Conservation (phyloP, 2,329 filamentous ascomycete species). For the Verticillium longisporum region DNA sequence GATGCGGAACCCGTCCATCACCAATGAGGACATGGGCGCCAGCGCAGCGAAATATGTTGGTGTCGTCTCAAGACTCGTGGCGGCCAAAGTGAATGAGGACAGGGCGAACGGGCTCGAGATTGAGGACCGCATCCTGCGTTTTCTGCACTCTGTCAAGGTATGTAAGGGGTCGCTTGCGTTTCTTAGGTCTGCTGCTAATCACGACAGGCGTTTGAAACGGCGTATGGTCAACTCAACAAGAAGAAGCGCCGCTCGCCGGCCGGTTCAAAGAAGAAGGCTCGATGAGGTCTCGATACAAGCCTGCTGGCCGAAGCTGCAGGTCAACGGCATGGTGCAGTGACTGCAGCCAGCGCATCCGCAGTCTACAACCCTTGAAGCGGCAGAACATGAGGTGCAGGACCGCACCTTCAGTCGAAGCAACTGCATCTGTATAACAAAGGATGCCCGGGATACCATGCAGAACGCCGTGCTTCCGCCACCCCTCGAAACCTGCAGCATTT, state of each 20-base stretch:
- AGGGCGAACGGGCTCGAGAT: not conserved
- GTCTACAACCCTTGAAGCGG: too few relatives aligned
- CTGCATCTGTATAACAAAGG: too few relatives aligned
- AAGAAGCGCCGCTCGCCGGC: not conserved
- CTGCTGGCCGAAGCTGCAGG: too few relatives aligned
- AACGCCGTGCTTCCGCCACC: too few relatives aligned
- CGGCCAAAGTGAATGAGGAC: constrained; percentile 1
- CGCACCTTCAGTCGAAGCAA: too few relatives aligned
- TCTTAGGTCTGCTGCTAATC: not conserved
- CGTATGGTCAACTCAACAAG: not conserved
- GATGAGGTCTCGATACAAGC: not conserved
- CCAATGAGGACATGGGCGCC: constrained; percentile 2
- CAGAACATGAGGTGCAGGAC: too few relatives aligned
- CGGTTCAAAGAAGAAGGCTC: constrained; percentile 26
- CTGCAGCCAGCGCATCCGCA: too few relatives aligned
- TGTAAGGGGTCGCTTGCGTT: not conserved
- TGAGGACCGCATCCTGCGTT: constrained; percentile 1
- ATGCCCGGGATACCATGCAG: too few relatives aligned
- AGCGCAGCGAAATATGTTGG: constrained; percentile 1
- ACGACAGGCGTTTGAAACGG: not conserved
- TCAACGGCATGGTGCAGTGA: too few relatives aligned
- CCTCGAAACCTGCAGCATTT: too few relatives aligned
- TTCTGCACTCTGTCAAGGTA: constrained; percentile 2
- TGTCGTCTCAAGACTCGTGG: not conserved
- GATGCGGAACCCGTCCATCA: constrained; percentile 1